phyloP scores from a whole-genome alignment of 2,329 filamentous ascomycete genomes.

The Colletotrichum echinochloae region DNA sequence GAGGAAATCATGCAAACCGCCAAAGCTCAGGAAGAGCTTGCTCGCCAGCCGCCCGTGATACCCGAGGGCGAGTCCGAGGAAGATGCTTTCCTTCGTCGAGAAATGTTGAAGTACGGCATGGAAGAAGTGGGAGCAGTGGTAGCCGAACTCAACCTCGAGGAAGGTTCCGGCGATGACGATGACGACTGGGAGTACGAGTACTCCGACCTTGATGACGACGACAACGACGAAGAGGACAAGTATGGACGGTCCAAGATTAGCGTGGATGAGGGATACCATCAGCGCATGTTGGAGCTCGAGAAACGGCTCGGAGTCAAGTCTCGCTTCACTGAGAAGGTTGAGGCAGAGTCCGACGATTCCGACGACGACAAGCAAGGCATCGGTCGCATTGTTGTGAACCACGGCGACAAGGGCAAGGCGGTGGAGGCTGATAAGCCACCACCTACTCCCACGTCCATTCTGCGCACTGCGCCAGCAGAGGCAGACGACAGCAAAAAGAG shows the following conservation, averaged over 20 bases:
- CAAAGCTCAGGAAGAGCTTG: constrained; percentile 64
- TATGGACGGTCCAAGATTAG: constrained; percentile 78
- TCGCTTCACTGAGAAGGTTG: constrained; percentile 54
- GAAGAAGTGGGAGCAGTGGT: constrained; percentile 92
- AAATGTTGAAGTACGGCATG: constrained; percentile 93
- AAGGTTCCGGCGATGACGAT: constrained; percentile 68
- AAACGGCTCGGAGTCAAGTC: constrained; percentile 75
- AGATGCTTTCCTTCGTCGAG: constrained; percentile 81
- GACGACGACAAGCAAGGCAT: constrained; percentile 62
- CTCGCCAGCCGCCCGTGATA: constrained; percentile 65
- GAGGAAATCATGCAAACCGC: constrained; percentile 69
- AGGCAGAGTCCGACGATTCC: constrained; percentile 52
- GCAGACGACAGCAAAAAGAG: constrained; percentile 67
- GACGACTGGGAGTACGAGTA: constrained; percentile 63
- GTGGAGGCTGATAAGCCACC: constrained; percentile 15
- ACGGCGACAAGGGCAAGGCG: constrained; percentile 32
- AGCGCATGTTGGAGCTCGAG: constrained; percentile 88
- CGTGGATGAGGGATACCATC: constrained; percentile 78
- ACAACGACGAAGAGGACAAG: constrained; percentile 82
- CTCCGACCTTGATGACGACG: constrained; percentile 64
- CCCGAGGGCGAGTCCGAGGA: constrained; percentile 82
- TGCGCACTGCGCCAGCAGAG: constrained; percentile 33
- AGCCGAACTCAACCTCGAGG: constrained; percentile 88
- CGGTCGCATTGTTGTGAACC: constrained; percentile 66
- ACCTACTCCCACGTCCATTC: constrained; percentile 29